Evolutionary conservation across 192 early-diverging fungal species (phyloP).

Genomic region (Diversispora eburnea): DNA sequence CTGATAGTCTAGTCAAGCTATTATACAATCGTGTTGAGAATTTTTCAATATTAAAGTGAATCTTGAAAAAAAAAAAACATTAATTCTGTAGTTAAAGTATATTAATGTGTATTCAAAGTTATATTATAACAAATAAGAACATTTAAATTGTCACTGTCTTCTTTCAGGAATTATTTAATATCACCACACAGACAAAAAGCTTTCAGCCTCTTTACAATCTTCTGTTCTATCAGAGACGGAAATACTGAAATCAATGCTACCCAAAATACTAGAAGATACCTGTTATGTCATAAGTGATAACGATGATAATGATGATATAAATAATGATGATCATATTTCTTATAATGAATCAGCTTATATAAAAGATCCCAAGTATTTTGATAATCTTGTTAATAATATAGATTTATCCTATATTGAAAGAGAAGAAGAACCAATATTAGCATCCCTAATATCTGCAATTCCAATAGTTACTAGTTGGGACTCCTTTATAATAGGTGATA

Average conservation of each 20-base stretch:
- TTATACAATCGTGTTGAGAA: background rate
- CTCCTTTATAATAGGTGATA: constrained; percentile 4
- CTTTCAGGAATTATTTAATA: constrained; percentile 20
- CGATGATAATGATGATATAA: background rate
- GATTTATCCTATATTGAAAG: constrained; percentile 12
- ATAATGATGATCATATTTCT: constrained; percentile 15
- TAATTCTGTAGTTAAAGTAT: constrained; percentile 22
- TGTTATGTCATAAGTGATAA: too few species aligned
- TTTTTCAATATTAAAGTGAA: constrained; percentile 16
- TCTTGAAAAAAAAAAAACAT: background rate
- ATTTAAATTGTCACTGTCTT: constrained; percentile 15
- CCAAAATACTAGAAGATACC: too few species aligned
- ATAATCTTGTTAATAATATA: constrained; percentile 10
- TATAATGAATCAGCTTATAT: constrained; percentile 11
- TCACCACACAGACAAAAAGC: constrained; percentile 2
- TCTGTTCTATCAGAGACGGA: too few species aligned
- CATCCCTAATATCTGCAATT: background rate
- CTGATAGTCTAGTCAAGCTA: constrained; percentile 1
- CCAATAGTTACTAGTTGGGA: constrained; percentile 17
- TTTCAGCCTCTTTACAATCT: background rate
- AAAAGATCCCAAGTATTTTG: constrained; percentile 22
- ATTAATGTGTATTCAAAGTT: constrained; percentile 14
- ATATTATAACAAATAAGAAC: constrained; percentile 22
- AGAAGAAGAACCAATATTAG: constrained; percentile 12
- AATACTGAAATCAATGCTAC: too few species aligned